These are phyloP conservation scores for Xylaria longipes DNA, from an alignment of 495 filamentous ascomycete species.

Conservation along the genomic window DNA sequence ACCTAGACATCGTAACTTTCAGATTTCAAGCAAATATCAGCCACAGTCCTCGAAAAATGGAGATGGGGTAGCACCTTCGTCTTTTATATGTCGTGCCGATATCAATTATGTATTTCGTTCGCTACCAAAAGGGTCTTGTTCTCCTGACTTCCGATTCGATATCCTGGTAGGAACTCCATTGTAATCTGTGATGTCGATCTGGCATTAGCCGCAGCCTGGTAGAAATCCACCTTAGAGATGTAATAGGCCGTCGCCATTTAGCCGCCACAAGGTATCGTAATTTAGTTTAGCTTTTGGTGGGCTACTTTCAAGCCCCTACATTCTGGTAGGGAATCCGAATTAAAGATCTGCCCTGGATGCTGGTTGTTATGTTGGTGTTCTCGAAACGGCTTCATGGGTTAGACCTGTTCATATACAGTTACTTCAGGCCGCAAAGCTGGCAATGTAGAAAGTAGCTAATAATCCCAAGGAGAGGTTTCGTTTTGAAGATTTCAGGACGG, in stretches of 20 bases:
- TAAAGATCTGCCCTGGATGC: background rate
- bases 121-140: background rate
- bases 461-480: background rate
- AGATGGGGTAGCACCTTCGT: background rate
- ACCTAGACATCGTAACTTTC: background rate
- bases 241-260: background rate
- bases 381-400: background rate
- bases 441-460: background rate
- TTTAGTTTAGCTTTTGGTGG: background rate
- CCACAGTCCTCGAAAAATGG: background rate
- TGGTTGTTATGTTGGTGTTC: background rate
- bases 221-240: background rate
- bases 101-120: background rate
- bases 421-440: background rate
- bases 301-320: background rate
- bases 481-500: background rate
- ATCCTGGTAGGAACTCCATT: background rate
- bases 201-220: background rate
- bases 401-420: background rate
- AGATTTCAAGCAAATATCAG: background rate
- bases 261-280: background rate
- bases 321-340: background rate
- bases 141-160: background rate
- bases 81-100: background rate
- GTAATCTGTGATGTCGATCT: background rate